A percentile compares a stretch with the other conserved stretches of the same genome.
These are phyloP conservation scores for Emericellopsis cladophorae DNA, from an alignment of 2,329 filamentous ascomycete species.

Conservation along the genomic window DNA sequence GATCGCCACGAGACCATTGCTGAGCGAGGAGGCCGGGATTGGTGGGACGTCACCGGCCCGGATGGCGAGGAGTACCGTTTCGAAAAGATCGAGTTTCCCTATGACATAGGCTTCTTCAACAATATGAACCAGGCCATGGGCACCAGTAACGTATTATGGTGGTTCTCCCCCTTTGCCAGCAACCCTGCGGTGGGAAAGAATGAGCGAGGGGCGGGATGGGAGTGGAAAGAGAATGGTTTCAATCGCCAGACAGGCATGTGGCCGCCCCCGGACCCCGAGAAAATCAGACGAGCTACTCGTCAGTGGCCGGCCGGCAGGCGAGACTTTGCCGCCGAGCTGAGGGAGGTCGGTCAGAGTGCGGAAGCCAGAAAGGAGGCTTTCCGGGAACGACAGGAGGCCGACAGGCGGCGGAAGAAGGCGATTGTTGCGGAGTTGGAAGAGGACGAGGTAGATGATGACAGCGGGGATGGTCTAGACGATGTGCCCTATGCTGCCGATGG, in stretches of 20 bases:
- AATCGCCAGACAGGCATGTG: constrained; percentile 50
- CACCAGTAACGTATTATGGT: constrained; percentile 48
- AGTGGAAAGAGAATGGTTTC: constrained; percentile 65
- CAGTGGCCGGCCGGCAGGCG: constrained; percentile 25
- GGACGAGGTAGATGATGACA: constrained; percentile 40
- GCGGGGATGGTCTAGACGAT: constrained; percentile 31
- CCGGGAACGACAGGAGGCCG: constrained; percentile 31
- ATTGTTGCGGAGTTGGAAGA: constrained; percentile 39
- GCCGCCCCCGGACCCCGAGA: constrained; percentile 53
- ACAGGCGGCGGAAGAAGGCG: constrained; percentile 24
- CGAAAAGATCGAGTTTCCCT: constrained; percentile 63
- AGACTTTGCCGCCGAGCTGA: constrained; percentile 19
- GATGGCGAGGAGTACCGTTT: constrained; percentile 33
- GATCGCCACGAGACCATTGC: constrained; percentile 49
- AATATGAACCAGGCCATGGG: constrained; percentile 73
- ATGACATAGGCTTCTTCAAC: constrained; percentile 62
- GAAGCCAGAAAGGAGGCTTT: constrained; percentile 38
- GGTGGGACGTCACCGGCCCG: constrained; percentile 24
- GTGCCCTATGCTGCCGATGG: constrained; percentile 10
- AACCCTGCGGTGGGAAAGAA: constrained; percentile 27
- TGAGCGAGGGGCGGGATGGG: constrained; percentile 35
- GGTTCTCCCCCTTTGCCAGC: constrained; percentile 56
- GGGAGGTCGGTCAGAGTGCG: constrained; percentile 11
- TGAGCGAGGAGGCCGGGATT: constrained; percentile 30
- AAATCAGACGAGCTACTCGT: constrained; percentile 29